phyloP scores from a whole-genome alignment of 306 rosid species.

The Astragalus glycyphyllos region DNA sequence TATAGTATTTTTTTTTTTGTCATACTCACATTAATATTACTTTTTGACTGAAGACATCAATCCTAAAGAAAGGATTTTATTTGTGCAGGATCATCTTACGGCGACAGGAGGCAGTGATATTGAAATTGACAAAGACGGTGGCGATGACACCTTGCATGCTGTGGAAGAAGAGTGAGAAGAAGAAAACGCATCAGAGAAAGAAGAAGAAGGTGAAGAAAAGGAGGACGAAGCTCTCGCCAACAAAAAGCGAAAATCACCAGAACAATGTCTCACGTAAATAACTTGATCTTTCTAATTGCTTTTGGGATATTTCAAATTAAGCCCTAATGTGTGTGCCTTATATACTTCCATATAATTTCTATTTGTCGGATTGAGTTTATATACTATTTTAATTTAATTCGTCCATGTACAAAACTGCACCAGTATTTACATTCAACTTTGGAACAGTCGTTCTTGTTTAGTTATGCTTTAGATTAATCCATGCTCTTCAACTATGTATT shows the following conservation, averaged over 20 bases:
- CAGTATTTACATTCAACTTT: background rate
- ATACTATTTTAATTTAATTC: too few species aligned
- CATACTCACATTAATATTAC: too few species aligned
- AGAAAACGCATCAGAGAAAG: slow-evolving; percentile 42
- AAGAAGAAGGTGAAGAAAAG: slow-evolving; percentile 51
- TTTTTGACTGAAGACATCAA: too few species aligned
- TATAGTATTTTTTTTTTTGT: too few species aligned
- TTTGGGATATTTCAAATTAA: background rate
- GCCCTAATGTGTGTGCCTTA: background rate
- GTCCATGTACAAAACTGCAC: background rate
- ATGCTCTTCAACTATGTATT: slow-evolving; percentile 11
- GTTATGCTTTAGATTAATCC: background rate
- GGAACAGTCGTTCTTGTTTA: background rate
- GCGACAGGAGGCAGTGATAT: slow-evolving; percentile 17
- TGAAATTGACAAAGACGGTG: background rate
- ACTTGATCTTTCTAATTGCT: background rate
- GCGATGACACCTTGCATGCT: background rate
- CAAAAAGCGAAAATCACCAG: slow-evolving; percentile 66
- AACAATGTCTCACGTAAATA: slow-evolving; percentile 45
- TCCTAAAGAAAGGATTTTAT: too few species aligned
- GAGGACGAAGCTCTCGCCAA: slow-evolving; percentile 76
- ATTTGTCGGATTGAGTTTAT: background rate
- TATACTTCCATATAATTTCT: background rate
- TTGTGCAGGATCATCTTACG: slow-evolving; percentile 4
- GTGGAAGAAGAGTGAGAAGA: slow-evolving; percentile 7